Percentiles rank a stretch among this genome's conserved stretches.
These are phyloP conservation scores for Ophiorrhiza pumila DNA, from an alignment of 257 asterid genomes.

Conservation along the genomic window DNA sequence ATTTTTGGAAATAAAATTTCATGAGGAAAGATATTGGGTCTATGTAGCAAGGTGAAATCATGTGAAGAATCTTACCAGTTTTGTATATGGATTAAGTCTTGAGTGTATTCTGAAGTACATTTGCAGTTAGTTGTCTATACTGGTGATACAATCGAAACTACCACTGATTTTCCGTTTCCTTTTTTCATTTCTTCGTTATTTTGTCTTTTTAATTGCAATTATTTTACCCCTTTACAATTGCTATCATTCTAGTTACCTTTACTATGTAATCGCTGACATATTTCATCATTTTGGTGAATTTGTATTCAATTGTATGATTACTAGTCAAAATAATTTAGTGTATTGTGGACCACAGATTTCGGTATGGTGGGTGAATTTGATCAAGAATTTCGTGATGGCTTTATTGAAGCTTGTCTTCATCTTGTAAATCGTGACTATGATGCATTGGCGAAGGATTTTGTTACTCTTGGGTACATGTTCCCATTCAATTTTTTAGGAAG, in stretches of 20 bases:
- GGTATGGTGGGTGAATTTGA: slow-evolving; percentile 99
- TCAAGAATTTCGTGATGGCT: slow-evolving; percentile 92
- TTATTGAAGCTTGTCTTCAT: slow-evolving; percentile 97
- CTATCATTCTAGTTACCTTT: neutral
- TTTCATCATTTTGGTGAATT: neutral
- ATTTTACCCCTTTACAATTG: neutral
- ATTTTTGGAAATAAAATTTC: neutral
- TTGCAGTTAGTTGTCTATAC: neutral
- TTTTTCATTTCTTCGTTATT: neutral
- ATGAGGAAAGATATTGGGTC: neutral
- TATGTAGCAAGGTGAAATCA: neutral
- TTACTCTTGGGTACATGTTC: slow-evolving; percentile 82
- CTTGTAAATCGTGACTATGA: slow-evolving; percentile 97
- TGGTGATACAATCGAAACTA: neutral
- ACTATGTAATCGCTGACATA: too few relatives aligned
- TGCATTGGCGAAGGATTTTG: slow-evolving; percentile 85
- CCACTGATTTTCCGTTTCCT: neutral
- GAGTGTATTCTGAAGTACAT: neutral
- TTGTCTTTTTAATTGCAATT: neutral
- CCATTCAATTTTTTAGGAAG: slow-evolving; percentile 19
- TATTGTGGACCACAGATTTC: slow-evolving; percentile 52
- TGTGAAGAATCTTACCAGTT: neutral
- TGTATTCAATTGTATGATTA: neutral
- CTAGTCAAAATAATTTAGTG: neutral
- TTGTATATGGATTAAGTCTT: neutral